Evolutionary conservation across 2,329 filamentous ascomycete genomes (phyloP), one percentile per base, ranked within the genome.

Genomic region (Beauveria pseudobassiana): DNA sequence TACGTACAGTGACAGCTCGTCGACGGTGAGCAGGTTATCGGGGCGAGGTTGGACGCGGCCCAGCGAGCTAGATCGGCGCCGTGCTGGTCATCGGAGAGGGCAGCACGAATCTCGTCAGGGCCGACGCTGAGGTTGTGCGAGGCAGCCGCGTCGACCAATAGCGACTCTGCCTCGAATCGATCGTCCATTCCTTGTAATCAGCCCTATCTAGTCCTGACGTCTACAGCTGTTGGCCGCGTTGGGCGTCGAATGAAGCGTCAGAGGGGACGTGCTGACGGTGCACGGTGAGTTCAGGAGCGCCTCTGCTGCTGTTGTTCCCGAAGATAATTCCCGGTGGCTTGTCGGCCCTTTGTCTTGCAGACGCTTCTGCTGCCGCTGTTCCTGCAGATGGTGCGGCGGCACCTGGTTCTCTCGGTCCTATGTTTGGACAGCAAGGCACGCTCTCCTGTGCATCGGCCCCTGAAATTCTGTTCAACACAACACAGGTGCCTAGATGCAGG

Each of bases 1-100:
- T 14, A 38, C 77, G 71, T 73, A 86, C 83, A 81, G 68, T 52
- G 76, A 75, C 63, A 83, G 72, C 71, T 86, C 83, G 67, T 85
- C 80, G 61, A 73, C 74, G 49, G 79, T 80, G 46, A 86, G 72
- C 14, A 86, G 74, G 28, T 80, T 83, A 64, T 84, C 2, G 73
- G 67, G 14, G 71, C 71, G 40, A 86, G 73, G 67, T 83, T 79
- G 64, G 75, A 69, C 30, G 73, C 69, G 18, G 78, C 78, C 83
- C 83, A 86, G 51, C 76, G 76, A 3, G 71, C 69, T 51, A 82
- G 72, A 5, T 70, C 69, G 3, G 72, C 66, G 38, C 73, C 75
- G 42, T 72, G 68, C 9, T 73, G 65, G 1, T 67, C 65, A 59
- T 78, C 74, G 14, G 68, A 63, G 43, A 80, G 67, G 43, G 73